Evolutionary conservation across 2,329 filamentous ascomycete species (phyloP).

Genomic region (Apiospora marii): DNA sequence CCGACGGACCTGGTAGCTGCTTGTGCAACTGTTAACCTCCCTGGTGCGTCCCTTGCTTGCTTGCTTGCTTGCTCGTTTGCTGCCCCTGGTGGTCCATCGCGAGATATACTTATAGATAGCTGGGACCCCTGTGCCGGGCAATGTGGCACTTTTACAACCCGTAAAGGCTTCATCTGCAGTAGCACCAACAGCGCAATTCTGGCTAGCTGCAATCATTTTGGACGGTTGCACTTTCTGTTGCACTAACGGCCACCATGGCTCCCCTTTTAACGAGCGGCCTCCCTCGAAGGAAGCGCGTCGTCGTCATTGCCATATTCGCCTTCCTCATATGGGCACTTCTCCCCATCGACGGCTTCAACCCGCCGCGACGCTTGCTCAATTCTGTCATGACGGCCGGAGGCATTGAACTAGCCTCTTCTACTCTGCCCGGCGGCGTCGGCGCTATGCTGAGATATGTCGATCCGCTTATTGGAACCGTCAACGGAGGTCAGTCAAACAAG

Average conservation of each 20-base stretch:
- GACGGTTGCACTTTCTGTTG: not conserved
- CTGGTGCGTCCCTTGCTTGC: not conserved
- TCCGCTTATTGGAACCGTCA: conserved; percentile 44
- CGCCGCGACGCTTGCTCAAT: not conserved
- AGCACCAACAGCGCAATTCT: not conserved
- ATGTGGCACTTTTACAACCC: not conserved
- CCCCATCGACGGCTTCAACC: conserved; percentile 9
- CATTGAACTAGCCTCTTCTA: not conserved
- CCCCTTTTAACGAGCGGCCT: conserved; percentile 7
- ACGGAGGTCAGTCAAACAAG: conserved; percentile 38
- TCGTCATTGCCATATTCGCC: not conserved
- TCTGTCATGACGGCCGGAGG: not conserved
- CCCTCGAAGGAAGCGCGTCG: conserved; percentile 19
- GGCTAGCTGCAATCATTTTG: not conserved
- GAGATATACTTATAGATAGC: not conserved
- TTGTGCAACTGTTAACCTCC: not conserved
- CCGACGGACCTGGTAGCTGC: not conserved
- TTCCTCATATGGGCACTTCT: conserved; percentile 23
- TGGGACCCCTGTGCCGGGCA: not conserved
- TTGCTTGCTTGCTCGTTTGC: not conserved
- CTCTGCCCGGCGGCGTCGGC: not conserved
- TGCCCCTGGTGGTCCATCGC: not conserved
- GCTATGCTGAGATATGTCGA: conserved; percentile 35
- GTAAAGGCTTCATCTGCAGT: not conserved
- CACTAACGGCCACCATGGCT: not conserved